Evolutionary conservation across 495 filamentous ascomycete genomes (phyloP), one percentile per base, ranked within the genome.

Genomic region (Penicillium diatomitis): DNA sequence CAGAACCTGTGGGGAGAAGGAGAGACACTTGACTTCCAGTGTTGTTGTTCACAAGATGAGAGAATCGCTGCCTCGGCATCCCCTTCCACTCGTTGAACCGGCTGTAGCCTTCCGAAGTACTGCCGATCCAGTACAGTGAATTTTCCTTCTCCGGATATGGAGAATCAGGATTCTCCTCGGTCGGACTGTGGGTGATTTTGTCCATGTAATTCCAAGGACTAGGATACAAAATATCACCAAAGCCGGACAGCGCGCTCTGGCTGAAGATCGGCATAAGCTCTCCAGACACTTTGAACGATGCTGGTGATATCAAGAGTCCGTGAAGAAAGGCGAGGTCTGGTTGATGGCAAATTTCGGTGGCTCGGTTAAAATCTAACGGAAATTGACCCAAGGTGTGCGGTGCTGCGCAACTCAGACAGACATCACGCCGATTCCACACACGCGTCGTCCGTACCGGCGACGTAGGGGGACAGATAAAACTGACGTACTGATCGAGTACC

Each of bases 301-400:
- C 72, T 0, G 85, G 78, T 0, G 74, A 81, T 31, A 85, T 72
- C 61, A 86, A 72, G 47, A 89, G 76, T 35, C 85, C 83, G 54
- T 91, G 87, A 3, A 90, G 71, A 35, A 80, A 72, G 11, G 81
- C 77, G 38, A 94, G 71, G 54, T 94, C 87, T 1, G 87, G 82
- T 55, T 94, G 87, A 52, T 90, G 85, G 60, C 87, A 94, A 40
- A 85, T 74, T 31, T 85, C 76, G 6, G 78, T 75, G 4, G 83
- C 76, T 8, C 79, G 59, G 10, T 76, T 67, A 79, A 84, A 90
- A 55, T 87, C 71, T 28, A 70, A 63, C 0, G 87, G 70, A 54
- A 84, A 89, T 11, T 79, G 76, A 5, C 77, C 79, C n/a, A 80
- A 56, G 0, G 85, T 85, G 48, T 94, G 87, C 1, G 85, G 84